Base-by-base conservation (phyloP, 164 flowering plant species). In the Chimonanthus salicifolius region DNA sequence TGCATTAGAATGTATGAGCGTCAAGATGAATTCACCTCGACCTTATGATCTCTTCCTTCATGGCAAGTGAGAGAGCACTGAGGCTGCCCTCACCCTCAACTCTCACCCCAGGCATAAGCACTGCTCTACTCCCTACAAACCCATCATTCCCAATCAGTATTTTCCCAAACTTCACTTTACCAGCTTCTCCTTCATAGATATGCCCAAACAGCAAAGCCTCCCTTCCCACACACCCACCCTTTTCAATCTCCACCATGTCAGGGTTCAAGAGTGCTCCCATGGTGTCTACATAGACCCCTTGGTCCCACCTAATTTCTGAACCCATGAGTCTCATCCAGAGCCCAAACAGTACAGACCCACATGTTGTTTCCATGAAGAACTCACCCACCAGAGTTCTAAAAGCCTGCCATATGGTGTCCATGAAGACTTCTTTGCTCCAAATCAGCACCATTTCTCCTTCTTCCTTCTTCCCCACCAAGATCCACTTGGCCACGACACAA, bases 381-480 rank as follows among this genome's bases (percentile, higher is more conserved):
- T 89, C 92, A 5, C 97, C 92, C 6, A 82, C 82, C 45, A 91
- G 33, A 4, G 92, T 88, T 76, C 82, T 87, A 5, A 85, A 44
- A 7, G 94, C 97, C 74, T 91, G 97, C 97, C 94, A 89, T 49
- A 81, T 78, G 0, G 93, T 91, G 82, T 89, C 93, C 89, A 84
- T 78, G 78, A 85, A 85, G 2, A 83, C 84, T 15, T 79, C 80
- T 76, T 3, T 76, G 69, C 97, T 79, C 97, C 94, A 89, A 2
- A 91, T 83, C 15, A 47, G 69, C 11, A 81, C 75, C 1, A 81
- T 79, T 74, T 85, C 87, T 2, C 82, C 90, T 72, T 88, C 91
- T 78, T 77, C 80, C 81, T 84, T 88, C 79, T 70, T 88, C 73
- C 92, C 90, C 2, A 89, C 91, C 11, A 89, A 80, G 48, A 78